Evolutionary conservation across 177 flowering plant species (phyloP).

Genomic region (Vitis hybrid): DNA sequence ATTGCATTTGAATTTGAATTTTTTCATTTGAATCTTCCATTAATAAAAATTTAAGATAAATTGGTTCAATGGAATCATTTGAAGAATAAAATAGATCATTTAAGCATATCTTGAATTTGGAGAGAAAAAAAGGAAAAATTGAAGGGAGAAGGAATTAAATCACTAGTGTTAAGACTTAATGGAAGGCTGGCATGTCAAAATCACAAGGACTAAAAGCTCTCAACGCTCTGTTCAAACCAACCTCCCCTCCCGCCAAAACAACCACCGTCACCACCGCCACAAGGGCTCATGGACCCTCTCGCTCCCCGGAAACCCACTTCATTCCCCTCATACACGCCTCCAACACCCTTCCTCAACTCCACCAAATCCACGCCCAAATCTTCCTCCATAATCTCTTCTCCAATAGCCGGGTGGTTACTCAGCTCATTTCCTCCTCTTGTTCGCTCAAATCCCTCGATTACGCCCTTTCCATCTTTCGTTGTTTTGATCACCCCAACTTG

Average conservation of each 20-base stretch:
- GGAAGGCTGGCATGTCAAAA: too few relatives aligned
- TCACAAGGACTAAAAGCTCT: constrained; percentile 6
- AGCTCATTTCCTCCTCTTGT: constrained; percentile 41
- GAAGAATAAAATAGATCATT: too few relatives aligned
- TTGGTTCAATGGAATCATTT: too few relatives aligned
- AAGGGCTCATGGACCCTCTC: neutral
- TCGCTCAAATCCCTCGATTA: constrained; percentile 29
- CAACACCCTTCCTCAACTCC: constrained; percentile 22
- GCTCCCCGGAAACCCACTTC: constrained; percentile 23
- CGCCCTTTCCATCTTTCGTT: constrained; percentile 32
- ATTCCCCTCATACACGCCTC: constrained; percentile 41
- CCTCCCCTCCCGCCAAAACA: constrained; percentile 15
- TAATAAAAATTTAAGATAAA: too few relatives aligned
- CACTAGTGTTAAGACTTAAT: too few relatives aligned
- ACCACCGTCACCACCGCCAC: neutral
- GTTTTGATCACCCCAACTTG: constrained; percentile 21
- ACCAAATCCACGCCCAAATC: constrained; percentile 41
- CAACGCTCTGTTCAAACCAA: constrained; percentile 11
- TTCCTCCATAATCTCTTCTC: constrained; percentile 21
- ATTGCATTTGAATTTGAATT: too few relatives aligned
- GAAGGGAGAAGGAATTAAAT: too few relatives aligned
- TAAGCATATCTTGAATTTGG: too few relatives aligned
- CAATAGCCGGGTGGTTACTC: constrained; percentile 33
- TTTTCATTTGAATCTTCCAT: too few relatives aligned
- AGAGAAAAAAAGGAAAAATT: too few relatives aligned